phyloP scores from a whole-genome alignment of 225 moss, liverwort and hornwort species.

The Polytrichum commune region DNA sequence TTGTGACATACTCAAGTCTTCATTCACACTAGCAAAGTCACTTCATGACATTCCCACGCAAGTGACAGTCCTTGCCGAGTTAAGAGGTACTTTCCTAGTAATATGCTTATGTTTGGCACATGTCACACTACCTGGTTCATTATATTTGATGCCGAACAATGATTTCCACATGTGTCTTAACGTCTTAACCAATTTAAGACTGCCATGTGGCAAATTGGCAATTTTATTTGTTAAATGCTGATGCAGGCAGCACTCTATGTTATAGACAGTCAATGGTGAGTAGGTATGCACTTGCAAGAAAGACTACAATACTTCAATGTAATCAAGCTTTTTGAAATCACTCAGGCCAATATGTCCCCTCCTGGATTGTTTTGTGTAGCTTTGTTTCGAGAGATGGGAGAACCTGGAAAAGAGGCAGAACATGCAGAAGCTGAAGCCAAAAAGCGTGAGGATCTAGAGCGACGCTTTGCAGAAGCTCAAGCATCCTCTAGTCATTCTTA shows the following conservation, averaged over 20 bases:
- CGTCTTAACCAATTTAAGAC: too few relatives aligned
- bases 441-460: conserved; percentile 53
- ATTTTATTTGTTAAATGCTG: conserved; percentile 10
- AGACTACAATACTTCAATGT: too few relatives aligned
- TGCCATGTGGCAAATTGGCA: conserved; percentile 6
- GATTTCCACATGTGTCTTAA: too few relatives aligned
- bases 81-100: conserved; percentile 47
- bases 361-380: conserved; percentile 20
- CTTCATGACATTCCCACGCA: conserved; percentile 92
- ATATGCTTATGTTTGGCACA: too few relatives aligned
- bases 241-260: conserved; percentile 5
- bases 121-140: too few relatives aligned
- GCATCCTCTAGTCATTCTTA: conserved; percentile 39
- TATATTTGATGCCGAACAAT: too few relatives aligned
- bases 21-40: conserved; percentile 93
- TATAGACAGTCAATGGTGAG: too few relatives aligned
- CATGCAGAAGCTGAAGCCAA: conserved; percentile 57
- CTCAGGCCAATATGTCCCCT: too few relatives aligned
- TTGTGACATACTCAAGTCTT: conserved; percentile 86
- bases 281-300: too few relatives aligned
- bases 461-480: conserved; percentile 52
- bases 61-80: conserved; percentile 76
- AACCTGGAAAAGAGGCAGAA: conserved; percentile 55
- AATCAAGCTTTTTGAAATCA: too few relatives aligned
- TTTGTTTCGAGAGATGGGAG: conserved; percentile 49